Evolutionary conservation across 106 monocot species (phyloP), one percentile per base, ranked within the genome.

Genomic region (Dendrobium chrysotoxum): DNA sequence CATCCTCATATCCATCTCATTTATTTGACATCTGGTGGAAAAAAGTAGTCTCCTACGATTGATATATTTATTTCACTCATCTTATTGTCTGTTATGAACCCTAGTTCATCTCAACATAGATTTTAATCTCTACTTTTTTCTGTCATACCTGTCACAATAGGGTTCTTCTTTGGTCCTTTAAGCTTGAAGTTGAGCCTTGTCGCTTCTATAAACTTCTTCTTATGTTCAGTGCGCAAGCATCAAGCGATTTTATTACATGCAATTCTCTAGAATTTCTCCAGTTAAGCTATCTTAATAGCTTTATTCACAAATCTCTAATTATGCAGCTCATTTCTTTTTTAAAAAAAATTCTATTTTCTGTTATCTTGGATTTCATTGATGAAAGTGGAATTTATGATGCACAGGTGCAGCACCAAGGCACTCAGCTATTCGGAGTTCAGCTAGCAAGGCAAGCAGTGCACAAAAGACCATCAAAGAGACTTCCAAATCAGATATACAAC

Each of bases 321-420:
- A 12, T 67, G 66, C 28, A 28, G 66, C 66, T 28, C 66, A 26
- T 28, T 10, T 67, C 66, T 5, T n/a, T 57, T 57, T 57, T 0
- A 35, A 35, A 35, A 35, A 35, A 35, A 3, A 35, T 35, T 35
- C 35, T 35, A 35, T 35, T 44, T 44, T 55, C 55, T 5, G 0
- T 57, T 20, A 18, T n/a, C 57, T 57, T 57, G 3, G 18, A n/a
- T 57, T 20, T 21, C 21, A 20, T 17, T 57, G 66, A 67, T 67
- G 66, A 67, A 67, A 67, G 9, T 67, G 7, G 39, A 28, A 1
- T 55, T 79, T 12, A n/a, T 67, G 53, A 72, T 30, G 0, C 23
- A 28, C 75, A 85, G 85, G 85, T 80, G 21, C 31, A 17, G 85
- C 70, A 31, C 79, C 81, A 76, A 85, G 78, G 28, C 87, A 53